Evolutionary conservation across 139 green algal genomes (phyloP), one percentile per base, ranked within the genome.

Genomic region (Micractinium sp.): DNA sequence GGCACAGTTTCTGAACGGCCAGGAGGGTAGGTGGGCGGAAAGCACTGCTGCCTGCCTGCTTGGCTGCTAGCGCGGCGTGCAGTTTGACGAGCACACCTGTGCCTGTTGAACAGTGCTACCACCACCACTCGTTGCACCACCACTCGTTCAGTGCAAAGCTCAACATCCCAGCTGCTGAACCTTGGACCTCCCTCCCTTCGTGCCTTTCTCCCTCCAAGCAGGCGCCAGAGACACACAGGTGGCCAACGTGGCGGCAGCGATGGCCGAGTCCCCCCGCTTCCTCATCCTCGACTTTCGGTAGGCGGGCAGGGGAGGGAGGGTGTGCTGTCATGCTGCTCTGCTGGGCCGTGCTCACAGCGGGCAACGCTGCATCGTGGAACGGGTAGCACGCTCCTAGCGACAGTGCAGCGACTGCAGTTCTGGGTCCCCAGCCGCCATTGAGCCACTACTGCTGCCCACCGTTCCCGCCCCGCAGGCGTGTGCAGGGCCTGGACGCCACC

Each of bases 401-500:
- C 23, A 9, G 23, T n/a, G 63, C 63, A 15, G 63, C 27, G 27
- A 13, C 36, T 38, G 67, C 67, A 35, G n/a, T 18, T 5, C 7
- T 39, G 73, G n/a, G 22, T 73, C 7, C 20, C 63, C 14, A n/a
- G 14, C 63, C 16, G 20, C 23, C 7, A 29, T 76, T 76, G 69
- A 14, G 2, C 15, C 36, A 1, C 25, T 12, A 20, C 25, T 60
- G n/a, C 67, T 31, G 23, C 23, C 67, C 67, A 35, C 14, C n/a
- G 66, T 31, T 13, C 36, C 66, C 22, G 19, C 5, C 61, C 61
- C 41, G 41, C 95, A 96, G 95, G 88, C 82, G 86, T 13, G 94
- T 97, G 23, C 91, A 94, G 31, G 94, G 94, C 16, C 60, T 98
- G 87, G 96, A 98, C 76, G 93, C 94, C 13, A 98, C 96, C 1